Evolutionary conservation across 1,139 yeast genomes (phyloP), one percentile per base, ranked within the genome.

Genomic region (Candida smagusa): DNA sequence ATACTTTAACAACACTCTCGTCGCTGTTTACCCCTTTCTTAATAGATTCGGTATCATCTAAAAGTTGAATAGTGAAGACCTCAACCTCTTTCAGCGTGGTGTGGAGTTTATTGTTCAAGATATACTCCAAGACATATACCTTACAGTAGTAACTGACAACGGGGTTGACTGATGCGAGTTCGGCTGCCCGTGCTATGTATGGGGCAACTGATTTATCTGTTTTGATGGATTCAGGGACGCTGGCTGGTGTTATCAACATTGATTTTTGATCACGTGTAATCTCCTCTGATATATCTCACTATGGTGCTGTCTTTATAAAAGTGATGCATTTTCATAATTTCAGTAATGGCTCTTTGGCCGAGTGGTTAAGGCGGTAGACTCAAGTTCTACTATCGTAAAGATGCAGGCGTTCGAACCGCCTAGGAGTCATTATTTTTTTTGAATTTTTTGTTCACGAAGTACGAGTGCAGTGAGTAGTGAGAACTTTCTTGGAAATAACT

Each of bases 101-200:
- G 52, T 87, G 95, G 22, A 81, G 64, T 45, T 78, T 76, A 36
- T 74, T 59, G 34, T 69, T 70, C 22, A 87, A 62, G 7, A 87
- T 81, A 49, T 75, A 68, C 52, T 86, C 88, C 8, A 83, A 79
- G 0, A 86, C 85, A 48, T 81, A 79, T 28, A 76, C 54, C 52
- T 72, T 70, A 55, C 84, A 79, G 53, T 73, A 78, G 54, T 79
- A 80, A 16, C 82, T 64, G 23, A 80, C 69, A 9, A 77, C 59
- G 0, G 84, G 82, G 42, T 79, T 77, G 13, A 66, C 68, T 1
- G 50, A 40, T n/a, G 58, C 63, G 28, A 81, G 49, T 47, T 81
- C 86, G 9, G 54, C 53, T n/a, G 84, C 65, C 11, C 84, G 63
- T 3, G 64, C 58, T 16, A 78, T 59, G 46, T 56, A 78, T 0